phyloP scores from a whole-genome alignment of 306 rosid genomes.

The Glycine latifolia region DNA sequence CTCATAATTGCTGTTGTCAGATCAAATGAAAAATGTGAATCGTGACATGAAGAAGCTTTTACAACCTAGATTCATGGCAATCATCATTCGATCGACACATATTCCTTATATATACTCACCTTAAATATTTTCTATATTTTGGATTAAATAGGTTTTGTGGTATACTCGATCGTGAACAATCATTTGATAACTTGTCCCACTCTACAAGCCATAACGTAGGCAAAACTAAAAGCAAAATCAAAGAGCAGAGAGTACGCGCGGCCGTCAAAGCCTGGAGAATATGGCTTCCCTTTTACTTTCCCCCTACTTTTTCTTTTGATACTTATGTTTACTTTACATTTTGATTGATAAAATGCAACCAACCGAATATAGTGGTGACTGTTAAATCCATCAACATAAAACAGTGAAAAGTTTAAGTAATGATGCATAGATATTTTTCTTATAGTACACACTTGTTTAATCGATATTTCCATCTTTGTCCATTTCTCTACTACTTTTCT shows the following conservation, averaged over 20 bases:
- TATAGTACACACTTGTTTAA: neutral
- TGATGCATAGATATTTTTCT: neutral
- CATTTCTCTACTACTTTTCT: neutral
- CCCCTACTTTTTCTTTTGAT: neutral
- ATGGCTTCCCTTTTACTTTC: constrained; percentile 21
- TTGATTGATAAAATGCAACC: constrained; percentile 26
- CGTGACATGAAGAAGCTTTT: constrained; percentile 40
- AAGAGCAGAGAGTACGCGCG: constrained; percentile 34
- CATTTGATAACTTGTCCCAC: constrained; percentile 38
- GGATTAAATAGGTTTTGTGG: constrained; percentile 21
- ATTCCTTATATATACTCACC: neutral
- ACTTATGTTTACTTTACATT: constrained; percentile 15
- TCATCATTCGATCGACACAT: constrained; percentile 7
- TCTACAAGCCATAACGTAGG: constrained; percentile 17
- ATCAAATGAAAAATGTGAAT: constrained; percentile 16
- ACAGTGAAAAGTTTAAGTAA: constrained; percentile 14
- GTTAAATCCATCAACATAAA: constrained; percentile 20
- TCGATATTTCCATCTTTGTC: neutral
- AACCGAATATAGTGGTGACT: neutral
- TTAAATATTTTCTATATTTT: neutral
- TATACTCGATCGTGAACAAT: neutral
- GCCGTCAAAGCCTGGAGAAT: constrained; percentile 7
- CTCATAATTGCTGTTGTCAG: neutral
- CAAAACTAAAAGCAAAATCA: constrained; percentile 48
- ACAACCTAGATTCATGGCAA: neutral